phyloP scores from a whole-genome alignment of 2,329 filamentous ascomycete species.

The Passalora sequoiae region DNA sequence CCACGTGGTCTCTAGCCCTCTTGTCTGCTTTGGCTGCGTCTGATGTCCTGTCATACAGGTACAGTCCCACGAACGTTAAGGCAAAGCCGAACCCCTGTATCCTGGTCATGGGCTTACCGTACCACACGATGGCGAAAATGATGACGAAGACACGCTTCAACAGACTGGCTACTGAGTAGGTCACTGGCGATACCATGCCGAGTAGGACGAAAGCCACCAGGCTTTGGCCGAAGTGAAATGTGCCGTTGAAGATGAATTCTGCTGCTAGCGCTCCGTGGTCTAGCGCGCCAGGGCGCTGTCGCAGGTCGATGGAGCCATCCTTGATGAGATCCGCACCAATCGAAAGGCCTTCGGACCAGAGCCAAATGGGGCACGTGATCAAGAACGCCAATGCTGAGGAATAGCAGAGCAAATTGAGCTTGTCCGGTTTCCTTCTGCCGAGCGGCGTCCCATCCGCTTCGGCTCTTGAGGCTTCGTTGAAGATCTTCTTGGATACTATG shows the following conservation, averaged over 20 bases:
- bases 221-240: constrained; percentile 94
- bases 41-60: constrained; percentile 89
- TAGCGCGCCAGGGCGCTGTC: constrained; percentile 68
- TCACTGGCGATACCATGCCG: constrained; percentile 91
- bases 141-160: constrained; percentile 99
- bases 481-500: constrained; percentile 95
- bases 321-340: constrained; percentile 72
- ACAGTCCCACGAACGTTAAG: constrained; percentile 86
- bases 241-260: constrained; percentile 96
- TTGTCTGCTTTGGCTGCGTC: constrained; percentile 84
- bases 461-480: constrained; percentile 85
- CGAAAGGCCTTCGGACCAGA: constrained; percentile 78
- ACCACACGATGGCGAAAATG: constrained; percentile 91
- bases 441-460: constrained; percentile 65
- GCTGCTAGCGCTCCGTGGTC: constrained; percentile 58
- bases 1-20: constrained; percentile 59
- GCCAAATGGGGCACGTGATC: constrained; percentile 84
- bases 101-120: constrained; percentile 78
- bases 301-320: constrained; percentile 72
- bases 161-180: constrained; percentile 90
- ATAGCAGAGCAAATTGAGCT: constrained; percentile 93
- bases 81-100: constrained; percentile 79
- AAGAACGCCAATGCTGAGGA: constrained; percentile 91
- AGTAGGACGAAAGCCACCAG: constrained; percentile 90
- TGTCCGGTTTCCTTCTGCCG: constrained; percentile 78